These are phyloP conservation scores for Coprinopsis sp. DNA, from an alignment of 768 basidiomycete species.

Conservation along the genomic window DNA sequence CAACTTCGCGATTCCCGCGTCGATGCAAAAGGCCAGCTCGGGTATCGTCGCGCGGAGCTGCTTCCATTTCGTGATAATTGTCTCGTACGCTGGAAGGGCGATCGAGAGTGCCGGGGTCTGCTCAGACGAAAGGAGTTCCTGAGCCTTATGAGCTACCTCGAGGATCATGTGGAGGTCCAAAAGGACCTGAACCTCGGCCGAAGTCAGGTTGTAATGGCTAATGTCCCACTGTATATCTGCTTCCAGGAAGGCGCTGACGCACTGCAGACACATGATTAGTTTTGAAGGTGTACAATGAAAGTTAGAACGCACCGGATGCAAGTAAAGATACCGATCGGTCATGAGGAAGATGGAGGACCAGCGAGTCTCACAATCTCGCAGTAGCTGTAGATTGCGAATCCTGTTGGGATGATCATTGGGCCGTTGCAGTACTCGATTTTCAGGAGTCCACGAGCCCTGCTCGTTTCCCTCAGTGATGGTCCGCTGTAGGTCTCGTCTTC, in stretches of 20 bases:
- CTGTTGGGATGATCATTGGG: too few relatives aligned
- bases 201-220: background rate
- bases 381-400: background rate
- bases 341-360: background rate
- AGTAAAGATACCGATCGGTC: background rate
- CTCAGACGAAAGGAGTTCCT: conserved; percentile 1
- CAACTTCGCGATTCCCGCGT: conserved; percentile 24
- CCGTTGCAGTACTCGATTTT: background rate
- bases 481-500: background rate
- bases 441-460: background rate
- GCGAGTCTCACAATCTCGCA: conserved; percentile 1
- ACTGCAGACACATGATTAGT: too few relatives aligned
- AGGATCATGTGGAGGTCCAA: background rate
- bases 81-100: conserved; percentile 30
- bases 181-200: background rate
- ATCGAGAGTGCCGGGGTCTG: background rate
- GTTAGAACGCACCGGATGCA: background rate
- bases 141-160: background rate
- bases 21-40: conserved; percentile 22
- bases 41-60: conserved; percentile 15
- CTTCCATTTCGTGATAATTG: conserved; percentile 18
- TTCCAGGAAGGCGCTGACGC: too few relatives aligned
- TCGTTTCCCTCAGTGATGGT: background rate
- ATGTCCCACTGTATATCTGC: too few relatives aligned
- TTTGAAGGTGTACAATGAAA: background rate